phyloP scores from a whole-genome alignment of 2,329 filamentous ascomycete species.

The Fusarium dlaminii region DNA sequence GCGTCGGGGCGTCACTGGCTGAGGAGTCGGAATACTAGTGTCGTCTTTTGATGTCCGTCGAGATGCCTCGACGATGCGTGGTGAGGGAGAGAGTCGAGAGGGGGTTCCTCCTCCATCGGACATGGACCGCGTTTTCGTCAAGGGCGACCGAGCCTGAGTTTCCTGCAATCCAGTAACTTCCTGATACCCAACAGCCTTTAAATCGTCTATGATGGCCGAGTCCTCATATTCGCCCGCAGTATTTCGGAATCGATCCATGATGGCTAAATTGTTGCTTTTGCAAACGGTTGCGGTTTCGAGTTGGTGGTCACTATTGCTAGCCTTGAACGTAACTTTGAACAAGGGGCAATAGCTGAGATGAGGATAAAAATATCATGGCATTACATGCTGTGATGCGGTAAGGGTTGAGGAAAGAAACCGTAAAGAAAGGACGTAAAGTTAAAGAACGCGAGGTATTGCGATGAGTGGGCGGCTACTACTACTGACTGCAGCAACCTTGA shows the following conservation, averaged over 20 bases:
- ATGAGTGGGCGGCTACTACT: constrained; percentile 23
- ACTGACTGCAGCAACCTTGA: background rate
- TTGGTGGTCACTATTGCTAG: constrained; percentile 2
- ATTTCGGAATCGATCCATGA: constrained; percentile 37
- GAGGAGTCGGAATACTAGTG: constrained; percentile 59
- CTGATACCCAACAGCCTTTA: constrained; percentile 28
- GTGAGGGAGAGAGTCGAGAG: constrained; percentile 66
- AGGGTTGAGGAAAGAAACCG: background rate
- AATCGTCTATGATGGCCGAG: constrained; percentile 48
- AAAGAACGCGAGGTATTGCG: constrained; percentile 34
- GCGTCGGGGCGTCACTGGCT: constrained; percentile 77
- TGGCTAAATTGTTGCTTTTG: background rate
- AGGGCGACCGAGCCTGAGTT: constrained; percentile 50
- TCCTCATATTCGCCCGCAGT: constrained; percentile 43
- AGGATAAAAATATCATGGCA: constrained; percentile 22
- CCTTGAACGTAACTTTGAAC: constrained; percentile 34
- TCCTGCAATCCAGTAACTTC: constrained; percentile 16
- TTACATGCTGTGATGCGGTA: constrained; percentile 14
- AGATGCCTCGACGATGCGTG: constrained; percentile 63
- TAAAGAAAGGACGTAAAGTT: constrained; percentile 20
- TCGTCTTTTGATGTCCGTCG: constrained; percentile 73
- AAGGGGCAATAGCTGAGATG: constrained; percentile 28
- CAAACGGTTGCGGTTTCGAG: background rate
- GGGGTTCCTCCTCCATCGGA: constrained; percentile 71
- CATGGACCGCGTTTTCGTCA: constrained; percentile 68